Base-by-base conservation (phyloP, 2,329 filamentous ascomycete genomes). In the Cryphonectria carpinicola region DNA sequence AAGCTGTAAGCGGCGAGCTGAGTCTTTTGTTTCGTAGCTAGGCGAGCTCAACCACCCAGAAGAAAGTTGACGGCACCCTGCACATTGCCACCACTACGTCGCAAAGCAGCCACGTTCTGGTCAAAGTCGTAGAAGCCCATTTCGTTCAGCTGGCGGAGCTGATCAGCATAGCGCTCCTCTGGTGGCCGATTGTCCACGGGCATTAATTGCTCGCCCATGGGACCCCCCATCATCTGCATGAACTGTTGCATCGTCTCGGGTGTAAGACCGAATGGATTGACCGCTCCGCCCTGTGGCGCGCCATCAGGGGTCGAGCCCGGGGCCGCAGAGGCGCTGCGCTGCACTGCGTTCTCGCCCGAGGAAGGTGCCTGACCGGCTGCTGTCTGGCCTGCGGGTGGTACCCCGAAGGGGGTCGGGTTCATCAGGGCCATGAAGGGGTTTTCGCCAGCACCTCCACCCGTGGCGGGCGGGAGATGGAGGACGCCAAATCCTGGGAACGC, bases 41-140 rank as follows among this genome's bases (percentile, higher is more conserved):
- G 10, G 39, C 22, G 14, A 8, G 10, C 39, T 71, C 64, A 78
- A 46, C 78, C 77, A 70, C 78, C 82, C 41, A 93, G 81, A 69
- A 97, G 82, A 77, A 93, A 89, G 82, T 96, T 93, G 67, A 97
- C 89, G 6, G 93, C 96, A 14, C 95, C 96, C 80, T 98, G 94
- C 56, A 98, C 96, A 79, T 93, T 98, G 14, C 96, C 96, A 11
- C 96, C 96, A 72, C 93, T 93, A 77, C 95, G 88, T 80, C 95
- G 88, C 77, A 99, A 83, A 6, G 96, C 96, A 69, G 92, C 90
- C 43, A 99, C 89, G 76, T 99, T 99, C 75, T 93, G 85, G 67
- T 99, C 95, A 78, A 98, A 99, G 78, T 99, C 95, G 79, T 90
- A 97, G 82, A 99, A 99, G 3, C 96, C 96, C 96, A 99, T 99